Conservation (phyloP, 2,329 filamentous ascomycete genomes). For the Paramyrothecium sp. region DNA sequence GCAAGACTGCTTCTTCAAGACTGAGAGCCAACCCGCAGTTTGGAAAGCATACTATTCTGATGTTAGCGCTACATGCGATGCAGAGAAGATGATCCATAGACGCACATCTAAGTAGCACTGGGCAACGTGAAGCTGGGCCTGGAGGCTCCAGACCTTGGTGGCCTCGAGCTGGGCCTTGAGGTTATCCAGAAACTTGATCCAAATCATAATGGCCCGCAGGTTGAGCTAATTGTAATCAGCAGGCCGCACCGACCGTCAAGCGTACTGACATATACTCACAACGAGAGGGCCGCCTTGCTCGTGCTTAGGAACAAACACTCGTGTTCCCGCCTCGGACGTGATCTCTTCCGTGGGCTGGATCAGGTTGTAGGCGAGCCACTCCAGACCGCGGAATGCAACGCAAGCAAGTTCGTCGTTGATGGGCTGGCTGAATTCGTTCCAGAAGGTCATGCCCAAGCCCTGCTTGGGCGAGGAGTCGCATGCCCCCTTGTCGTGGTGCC, state of each 20-base stretch:
- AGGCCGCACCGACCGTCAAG: background rate
- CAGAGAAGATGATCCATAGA: background rate
- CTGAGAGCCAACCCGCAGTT: slow-evolving; percentile 1
- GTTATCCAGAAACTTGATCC: slow-evolving; percentile 1
- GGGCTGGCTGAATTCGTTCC: slow-evolving; percentile 2
- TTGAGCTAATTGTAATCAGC: slow-evolving; percentile 4
- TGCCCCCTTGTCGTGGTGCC: background rate
- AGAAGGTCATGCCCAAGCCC: background rate
- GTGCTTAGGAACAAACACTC: slow-evolving; percentile 1
- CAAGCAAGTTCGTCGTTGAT: slow-evolving; percentile 4
- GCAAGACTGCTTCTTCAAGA: background rate
- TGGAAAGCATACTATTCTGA: slow-evolving; percentile 5
- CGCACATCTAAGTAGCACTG: slow-evolving; percentile 8
- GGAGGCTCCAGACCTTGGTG: background rate
- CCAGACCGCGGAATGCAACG: slow-evolving; percentile 2
- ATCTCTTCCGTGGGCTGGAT: slow-evolving; percentile 2
- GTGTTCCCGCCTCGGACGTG: background rate
- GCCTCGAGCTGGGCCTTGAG: slow-evolving; percentile 1
- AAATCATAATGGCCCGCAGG: slow-evolving; percentile 4
- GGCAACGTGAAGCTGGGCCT: slow-evolving; percentile 4
- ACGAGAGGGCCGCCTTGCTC: slow-evolving; percentile 4
- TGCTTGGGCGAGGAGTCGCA: background rate
- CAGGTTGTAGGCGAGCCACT: slow-evolving; percentile 6
- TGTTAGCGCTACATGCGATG: background rate
- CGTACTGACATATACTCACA: background rate